Percentiles rank a stretch among this genome's conserved stretches.
Evolutionary conservation across 345 rosid genomes (phyloP).

Genomic region (Cardamine resedifolia): DNA sequence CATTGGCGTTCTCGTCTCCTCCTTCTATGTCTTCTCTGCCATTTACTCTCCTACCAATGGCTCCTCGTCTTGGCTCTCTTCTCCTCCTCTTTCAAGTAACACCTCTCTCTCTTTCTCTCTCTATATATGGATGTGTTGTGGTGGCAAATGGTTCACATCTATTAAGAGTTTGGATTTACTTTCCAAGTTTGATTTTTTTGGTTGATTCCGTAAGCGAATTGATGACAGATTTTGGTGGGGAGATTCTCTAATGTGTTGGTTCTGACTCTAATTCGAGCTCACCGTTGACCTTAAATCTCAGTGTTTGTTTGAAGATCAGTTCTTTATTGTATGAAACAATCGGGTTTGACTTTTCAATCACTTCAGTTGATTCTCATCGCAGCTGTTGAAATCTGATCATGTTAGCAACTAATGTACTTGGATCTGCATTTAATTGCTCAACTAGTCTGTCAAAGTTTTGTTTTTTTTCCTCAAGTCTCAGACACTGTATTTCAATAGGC

Average conservation of each 20-base stretch:
- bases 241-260: slow-evolving; percentile 13
- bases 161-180: not conserved
- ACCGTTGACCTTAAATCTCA: slow-evolving; percentile 29
- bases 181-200: not conserved
- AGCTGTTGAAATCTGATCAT: slow-evolving; percentile 11
- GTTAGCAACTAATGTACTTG: not conserved
- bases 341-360: slow-evolving; percentile 19
- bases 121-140: not conserved
- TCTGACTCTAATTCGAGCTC: not conserved
- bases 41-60: slow-evolving; percentile 56
- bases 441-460: slow-evolving; percentile 2
- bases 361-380: not conserved
- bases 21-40: slow-evolving; percentile 87
- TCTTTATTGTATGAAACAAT: not conserved
- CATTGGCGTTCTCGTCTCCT: slow-evolving; percentile 69
- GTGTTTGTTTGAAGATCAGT: not conserved
- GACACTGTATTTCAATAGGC: not conserved
- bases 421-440: slow-evolving; percentile 19
- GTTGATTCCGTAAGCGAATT: not conserved
- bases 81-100: slow-evolving; percentile 47
- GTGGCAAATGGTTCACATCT: not conserved
- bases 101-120: not conserved
- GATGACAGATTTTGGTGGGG: not conserved
- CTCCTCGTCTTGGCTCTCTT: slow-evolving; percentile 60
- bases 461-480: not conserved